Base-by-base conservation (phyloP, 495 filamentous ascomycete genomes). In the Xeromyces bisporus region DNA sequence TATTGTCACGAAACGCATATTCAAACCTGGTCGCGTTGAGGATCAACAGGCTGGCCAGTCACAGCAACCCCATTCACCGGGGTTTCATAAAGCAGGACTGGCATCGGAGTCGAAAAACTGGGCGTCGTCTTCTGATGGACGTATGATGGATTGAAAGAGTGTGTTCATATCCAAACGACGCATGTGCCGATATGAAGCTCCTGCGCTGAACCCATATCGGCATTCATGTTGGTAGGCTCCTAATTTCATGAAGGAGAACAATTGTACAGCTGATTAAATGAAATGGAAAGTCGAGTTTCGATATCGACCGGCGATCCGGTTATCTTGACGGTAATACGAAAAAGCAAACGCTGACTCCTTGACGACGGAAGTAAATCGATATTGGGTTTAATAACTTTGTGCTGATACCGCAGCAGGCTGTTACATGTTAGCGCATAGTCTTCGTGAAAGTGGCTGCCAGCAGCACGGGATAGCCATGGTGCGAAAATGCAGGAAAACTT, bases 381-480 rank as follows among this genome's bases (percentile, higher is more conserved):
- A 15, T 28, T 7, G 29, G 21, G 28, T 42, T 36, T 57, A 64
- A 44, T 53, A 62, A 42, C 60, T 64, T 44, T 64, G 60, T 6
- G 60, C 60, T 28, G 60, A 64, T 34, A 64, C 60, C 16, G 46
- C 42, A 33, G 60, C 60, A 39, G 60, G 60, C 60, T 64, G 37
- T 27, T 33, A 24, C 15, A 31, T 9, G 36, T 55, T 37, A 55
- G 51, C 38, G 40, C 41, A 15, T 37, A 6, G 26, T 18, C 15
- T 16, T 25, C 7, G 12, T 10, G 9, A 29, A 5, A 18, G 28
- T 5, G 15, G 15, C 3, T 15, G 7, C 11, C 18, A n/a, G 48
- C 50, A 28, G 33, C 35, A 51, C 47, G 27, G 30, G 33, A 31
- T 27, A 36, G 30, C 26, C 30, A 27, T 38, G 38, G 23, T 41